These are phyloP conservation scores for Paxillus rubicundulus DNA, from an alignment of 768 basidiomycete genomes.

Conservation along the genomic window DNA sequence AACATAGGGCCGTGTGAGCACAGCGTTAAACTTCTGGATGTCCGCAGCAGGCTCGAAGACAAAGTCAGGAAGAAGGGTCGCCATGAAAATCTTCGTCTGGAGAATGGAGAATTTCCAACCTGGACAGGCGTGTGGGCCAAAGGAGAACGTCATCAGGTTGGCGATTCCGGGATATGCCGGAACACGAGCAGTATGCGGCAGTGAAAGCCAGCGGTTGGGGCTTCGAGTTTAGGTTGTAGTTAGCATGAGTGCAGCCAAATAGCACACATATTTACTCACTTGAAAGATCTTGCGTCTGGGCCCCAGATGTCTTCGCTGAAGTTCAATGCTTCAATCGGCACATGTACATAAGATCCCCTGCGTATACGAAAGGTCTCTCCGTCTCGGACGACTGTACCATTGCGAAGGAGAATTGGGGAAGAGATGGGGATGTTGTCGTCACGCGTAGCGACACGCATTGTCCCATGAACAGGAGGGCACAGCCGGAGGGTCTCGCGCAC, in stretches of 20 bases:
- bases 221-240: slow-evolving; percentile 24
- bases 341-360: slow-evolving; percentile 44
- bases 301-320: slow-evolving; percentile 1
- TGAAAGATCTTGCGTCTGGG: background rate
- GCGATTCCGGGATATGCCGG: slow-evolving; percentile 45
- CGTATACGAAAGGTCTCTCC: slow-evolving; percentile 36
- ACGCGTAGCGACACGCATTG: slow-evolving; percentile 52
- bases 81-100: slow-evolving; percentile 52
- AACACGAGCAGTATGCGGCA: slow-evolving; percentile 35
- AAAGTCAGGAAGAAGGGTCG: slow-evolving; percentile 43
- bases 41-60: slow-evolving; percentile 43
- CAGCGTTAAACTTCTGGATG: slow-evolving; percentile 47
- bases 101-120: slow-evolving; percentile 47
- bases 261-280: background rate
- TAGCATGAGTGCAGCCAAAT: background rate
- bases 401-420: slow-evolving; percentile 39
- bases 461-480: slow-evolving; percentile 55
- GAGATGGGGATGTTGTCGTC: slow-evolving; percentile 57
- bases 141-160: slow-evolving; percentile 53
- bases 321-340: slow-evolving; percentile 36
- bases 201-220: slow-evolving; percentile 52
- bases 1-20: slow-evolving; percentile 50
- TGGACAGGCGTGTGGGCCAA: slow-evolving; percentile 49
- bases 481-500: slow-evolving; percentile 56
- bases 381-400: slow-evolving; percentile 38